These are phyloP conservation scores for Curvularia hawaiiensis DNA, from an alignment of 2,329 filamentous ascomycete species.

Conservation along the genomic window DNA sequence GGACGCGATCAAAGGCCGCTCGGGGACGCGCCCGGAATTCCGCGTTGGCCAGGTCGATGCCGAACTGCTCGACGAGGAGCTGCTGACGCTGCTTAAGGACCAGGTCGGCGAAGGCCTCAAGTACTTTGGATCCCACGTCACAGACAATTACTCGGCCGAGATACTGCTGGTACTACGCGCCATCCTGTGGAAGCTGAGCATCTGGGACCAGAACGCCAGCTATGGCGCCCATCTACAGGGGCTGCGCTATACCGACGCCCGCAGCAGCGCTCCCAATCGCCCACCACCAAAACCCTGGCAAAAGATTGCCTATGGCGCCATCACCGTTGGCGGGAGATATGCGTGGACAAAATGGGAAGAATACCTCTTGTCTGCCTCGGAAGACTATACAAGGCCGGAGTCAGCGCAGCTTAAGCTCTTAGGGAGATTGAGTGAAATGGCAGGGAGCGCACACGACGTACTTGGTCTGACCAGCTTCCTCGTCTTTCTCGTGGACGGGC, in stretches of 20 bases:
- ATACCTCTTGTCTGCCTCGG: conserved; percentile 77
- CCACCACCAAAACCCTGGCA: conserved; percentile 79
- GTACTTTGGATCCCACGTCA: conserved; percentile 77
- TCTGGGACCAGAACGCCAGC: conserved; percentile 96
- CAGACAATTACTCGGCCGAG: conserved; percentile 87
- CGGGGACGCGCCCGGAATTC: conserved; percentile 83
- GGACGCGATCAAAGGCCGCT: conserved; percentile 73
- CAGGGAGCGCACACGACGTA: conserved; percentile 77
- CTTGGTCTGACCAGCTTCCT: conserved; percentile 86
- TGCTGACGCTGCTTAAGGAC: conserved; percentile 80
- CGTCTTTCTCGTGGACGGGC: conserved; percentile 87
- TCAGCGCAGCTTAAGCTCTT: conserved; percentile 60
- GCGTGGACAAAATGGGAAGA: conserved; percentile 92
- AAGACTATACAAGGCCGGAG: conserved; percentile 67
- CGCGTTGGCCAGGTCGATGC: conserved; percentile 96
- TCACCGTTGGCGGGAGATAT: conserved; percentile 88
- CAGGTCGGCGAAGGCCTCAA: conserved; percentile 89
- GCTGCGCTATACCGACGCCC: conserved; percentile 84
- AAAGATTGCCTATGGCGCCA: conserved; percentile 80
- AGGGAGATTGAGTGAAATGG: conserved; percentile 69
- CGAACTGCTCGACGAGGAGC: conserved; percentile 90
- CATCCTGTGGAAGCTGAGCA: conserved; percentile 88
- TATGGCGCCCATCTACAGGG: conserved; percentile 95
- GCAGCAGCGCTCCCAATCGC: conserved; percentile 59
- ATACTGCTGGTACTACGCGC: conserved; percentile 78